These are phyloP conservation scores for Tetradesmus obliquus DNA, from an alignment of 139 green algal genomes.

Conservation along the genomic window DNA sequence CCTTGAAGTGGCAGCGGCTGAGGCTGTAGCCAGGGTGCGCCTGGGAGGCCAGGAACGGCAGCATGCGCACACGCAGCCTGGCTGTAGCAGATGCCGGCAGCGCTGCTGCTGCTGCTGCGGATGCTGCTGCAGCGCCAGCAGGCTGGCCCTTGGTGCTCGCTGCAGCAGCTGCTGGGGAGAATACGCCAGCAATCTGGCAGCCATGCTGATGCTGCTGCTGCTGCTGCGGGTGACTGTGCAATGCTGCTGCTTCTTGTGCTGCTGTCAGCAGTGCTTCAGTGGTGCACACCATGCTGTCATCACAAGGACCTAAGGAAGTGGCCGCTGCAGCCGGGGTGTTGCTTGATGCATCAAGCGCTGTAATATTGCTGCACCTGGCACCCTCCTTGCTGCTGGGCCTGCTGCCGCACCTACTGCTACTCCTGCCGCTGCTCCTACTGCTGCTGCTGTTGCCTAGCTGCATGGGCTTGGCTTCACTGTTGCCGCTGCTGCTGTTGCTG, in stretches of 20 bases:
- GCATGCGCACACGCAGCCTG: neutral
- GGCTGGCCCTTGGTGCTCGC: neutral
- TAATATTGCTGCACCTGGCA: neutral
- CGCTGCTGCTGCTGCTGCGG: neutral
- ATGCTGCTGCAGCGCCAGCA: neutral
- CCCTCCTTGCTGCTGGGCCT: neutral
- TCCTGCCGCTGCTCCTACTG: neutral
- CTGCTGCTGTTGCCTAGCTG: neutral
- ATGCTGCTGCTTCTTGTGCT: neutral
- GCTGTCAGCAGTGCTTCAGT: neutral
- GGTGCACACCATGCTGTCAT: too few relatives aligned
- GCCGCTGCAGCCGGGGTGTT: neutral
- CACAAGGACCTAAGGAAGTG: too few relatives aligned
- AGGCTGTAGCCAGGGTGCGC: neutral
- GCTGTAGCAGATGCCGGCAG: neutral
- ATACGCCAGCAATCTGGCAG: too few relatives aligned
- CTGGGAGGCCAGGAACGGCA: neutral
- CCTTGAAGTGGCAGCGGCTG: neutral
- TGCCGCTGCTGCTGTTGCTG: neutral
- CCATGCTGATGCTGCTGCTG: constrained; percentile 11
- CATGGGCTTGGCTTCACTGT: neutral
- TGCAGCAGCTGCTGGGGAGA: neutral
- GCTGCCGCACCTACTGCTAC: neutral
- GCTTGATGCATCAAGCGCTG: neutral
- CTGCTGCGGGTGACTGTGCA: neutral